A percentile compares a stretch with the other conserved stretches of the same genome.
Conservation (phyloP, 1,284 basidiomycete genomes). For the Pseudozyma sp. region DNA sequence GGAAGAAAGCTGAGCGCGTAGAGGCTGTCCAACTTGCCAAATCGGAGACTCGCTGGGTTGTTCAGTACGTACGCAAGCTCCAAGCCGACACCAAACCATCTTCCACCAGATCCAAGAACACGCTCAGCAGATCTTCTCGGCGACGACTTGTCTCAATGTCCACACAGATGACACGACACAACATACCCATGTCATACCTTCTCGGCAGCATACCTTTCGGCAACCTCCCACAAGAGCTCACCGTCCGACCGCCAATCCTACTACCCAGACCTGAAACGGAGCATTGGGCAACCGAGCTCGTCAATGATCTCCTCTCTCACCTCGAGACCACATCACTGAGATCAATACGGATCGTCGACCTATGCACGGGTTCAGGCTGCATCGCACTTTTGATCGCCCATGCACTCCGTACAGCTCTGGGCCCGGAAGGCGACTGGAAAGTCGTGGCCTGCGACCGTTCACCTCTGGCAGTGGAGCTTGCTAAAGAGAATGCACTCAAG, state of each 20-base stretch:
- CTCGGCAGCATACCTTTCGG: slow-evolving; percentile 40
- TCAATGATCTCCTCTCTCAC: background rate
- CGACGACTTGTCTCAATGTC: slow-evolving; percentile 24
- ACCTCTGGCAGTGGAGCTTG: slow-evolving; percentile 22
- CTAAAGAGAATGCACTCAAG: slow-evolving; percentile 32
- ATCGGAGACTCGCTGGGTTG: slow-evolving; percentile 34
- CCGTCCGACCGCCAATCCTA: slow-evolving; percentile 27
- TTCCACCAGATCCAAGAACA: slow-evolving; percentile 1
- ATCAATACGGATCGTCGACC: slow-evolving; percentile 21
- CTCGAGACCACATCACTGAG: background rate
- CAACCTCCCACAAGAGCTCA: slow-evolving; percentile 21
- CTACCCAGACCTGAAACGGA: slow-evolving; percentile 45
- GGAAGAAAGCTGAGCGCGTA: slow-evolving; percentile 25
- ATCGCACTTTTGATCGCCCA: slow-evolving; percentile 38
- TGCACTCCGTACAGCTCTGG: slow-evolving; percentile 18
- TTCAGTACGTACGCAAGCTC: slow-evolving; percentile 30
- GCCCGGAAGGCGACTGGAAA: slow-evolving; percentile 7
- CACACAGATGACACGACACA: slow-evolving; percentile 21
- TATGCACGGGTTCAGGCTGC: slow-evolving; percentile 42
- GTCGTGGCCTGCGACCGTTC: slow-evolving; percentile 40
- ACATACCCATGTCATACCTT: slow-evolving; percentile 37
- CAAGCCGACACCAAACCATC: background rate
- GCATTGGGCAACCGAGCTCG: slow-evolving; percentile 33
- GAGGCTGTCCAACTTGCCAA: slow-evolving; percentile 31
- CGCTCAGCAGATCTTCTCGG: slow-evolving; percentile 12